Conservation (phyloP, 2,329 filamentous ascomycete species). For the Cadophora sp. region DNA sequence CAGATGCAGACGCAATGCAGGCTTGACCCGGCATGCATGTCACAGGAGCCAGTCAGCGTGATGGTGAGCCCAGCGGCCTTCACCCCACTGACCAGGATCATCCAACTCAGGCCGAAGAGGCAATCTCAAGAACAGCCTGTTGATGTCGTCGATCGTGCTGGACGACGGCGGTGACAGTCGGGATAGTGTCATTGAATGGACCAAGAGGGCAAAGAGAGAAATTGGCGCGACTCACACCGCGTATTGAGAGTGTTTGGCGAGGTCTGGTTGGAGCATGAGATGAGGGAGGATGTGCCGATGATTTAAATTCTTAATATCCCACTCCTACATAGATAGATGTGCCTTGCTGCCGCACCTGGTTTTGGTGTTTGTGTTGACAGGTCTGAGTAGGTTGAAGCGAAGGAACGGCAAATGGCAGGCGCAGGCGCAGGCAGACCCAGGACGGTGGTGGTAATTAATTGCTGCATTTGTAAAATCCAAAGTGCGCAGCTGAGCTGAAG, state of each 20-base stretch:
- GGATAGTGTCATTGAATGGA: conserved; percentile 13
- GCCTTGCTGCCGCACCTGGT: conserved; percentile 4
- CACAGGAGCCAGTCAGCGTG: conserved; percentile 19
- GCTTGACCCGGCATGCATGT: conserved; percentile 19
- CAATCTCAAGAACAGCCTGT: conserved; percentile 20
- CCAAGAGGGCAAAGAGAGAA: not conserved
- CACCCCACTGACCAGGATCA: conserved; percentile 18
- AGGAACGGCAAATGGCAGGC: not conserved
- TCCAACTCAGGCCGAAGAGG: conserved; percentile 1
- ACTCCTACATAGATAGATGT: too few species aligned
- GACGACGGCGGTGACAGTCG: conserved; percentile 16
- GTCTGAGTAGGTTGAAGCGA: not conserved
- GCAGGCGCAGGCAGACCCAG: not conserved
- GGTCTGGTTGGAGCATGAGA: not conserved
- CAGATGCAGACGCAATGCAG: conserved; percentile 8
- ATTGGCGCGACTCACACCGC: not conserved
- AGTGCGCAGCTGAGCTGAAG: conserved; percentile 5
- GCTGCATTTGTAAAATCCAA: not conserved
- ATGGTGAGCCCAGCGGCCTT: not conserved
- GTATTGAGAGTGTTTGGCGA: not conserved
- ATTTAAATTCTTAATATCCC: not conserved
- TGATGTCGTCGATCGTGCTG: conserved; percentile 3
- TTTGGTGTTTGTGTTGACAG: not conserved
- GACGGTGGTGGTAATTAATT: conserved; percentile 3
- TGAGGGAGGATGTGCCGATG: not conserved